Percentiles rank a stretch among this genome's conserved stretches.
These are phyloP conservation scores for Penicillium sp. DNA, from an alignment of 2,329 filamentous ascomycete genomes.

Conservation along the genomic window DNA sequence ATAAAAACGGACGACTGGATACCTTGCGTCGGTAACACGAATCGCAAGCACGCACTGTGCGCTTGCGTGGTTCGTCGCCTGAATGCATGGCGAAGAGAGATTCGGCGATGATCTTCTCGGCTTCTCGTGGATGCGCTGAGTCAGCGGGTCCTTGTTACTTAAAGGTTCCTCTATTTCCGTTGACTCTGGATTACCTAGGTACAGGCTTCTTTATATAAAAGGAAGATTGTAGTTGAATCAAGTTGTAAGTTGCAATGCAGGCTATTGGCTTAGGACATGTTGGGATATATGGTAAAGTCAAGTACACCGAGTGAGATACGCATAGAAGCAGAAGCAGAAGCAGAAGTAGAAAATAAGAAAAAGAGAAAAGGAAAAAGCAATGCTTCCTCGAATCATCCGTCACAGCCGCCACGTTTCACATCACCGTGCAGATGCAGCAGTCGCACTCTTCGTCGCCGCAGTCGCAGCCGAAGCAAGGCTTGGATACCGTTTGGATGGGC, in stretches of 20 bases:
- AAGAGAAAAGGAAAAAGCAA: not conserved
- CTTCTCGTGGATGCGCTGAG: constrained; percentile 9
- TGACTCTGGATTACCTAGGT: too few species aligned
- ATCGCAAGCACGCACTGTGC: constrained; percentile 44
- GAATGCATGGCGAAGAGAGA: constrained; percentile 12
- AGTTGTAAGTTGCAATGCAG: not conserved
- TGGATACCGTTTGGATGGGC: constrained; percentile 37
- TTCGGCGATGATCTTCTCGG: constrained; percentile 1
- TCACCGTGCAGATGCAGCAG: constrained; percentile 40
- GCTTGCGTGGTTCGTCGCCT: constrained; percentile 23
- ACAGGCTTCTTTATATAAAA: not conserved
- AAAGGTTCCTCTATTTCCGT: too few species aligned
- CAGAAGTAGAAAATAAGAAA: not conserved
- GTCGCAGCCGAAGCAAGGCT: constrained; percentile 41
- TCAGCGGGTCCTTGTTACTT: constrained; percentile 13
- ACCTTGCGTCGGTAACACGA: constrained; percentile 50
- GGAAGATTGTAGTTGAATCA: not conserved
- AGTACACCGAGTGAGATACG: not conserved
- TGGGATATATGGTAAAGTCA: not conserved
- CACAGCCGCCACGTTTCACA: constrained; percentile 24
- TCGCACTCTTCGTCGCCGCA: constrained; percentile 41
- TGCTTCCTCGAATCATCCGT: not conserved
- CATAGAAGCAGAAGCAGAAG: not conserved
- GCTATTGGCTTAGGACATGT: not conserved
- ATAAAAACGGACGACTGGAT: not conserved